Evolutionary conservation across 106 monocot genomes (phyloP).

Genomic region (Ottelia alismoides): DNA sequence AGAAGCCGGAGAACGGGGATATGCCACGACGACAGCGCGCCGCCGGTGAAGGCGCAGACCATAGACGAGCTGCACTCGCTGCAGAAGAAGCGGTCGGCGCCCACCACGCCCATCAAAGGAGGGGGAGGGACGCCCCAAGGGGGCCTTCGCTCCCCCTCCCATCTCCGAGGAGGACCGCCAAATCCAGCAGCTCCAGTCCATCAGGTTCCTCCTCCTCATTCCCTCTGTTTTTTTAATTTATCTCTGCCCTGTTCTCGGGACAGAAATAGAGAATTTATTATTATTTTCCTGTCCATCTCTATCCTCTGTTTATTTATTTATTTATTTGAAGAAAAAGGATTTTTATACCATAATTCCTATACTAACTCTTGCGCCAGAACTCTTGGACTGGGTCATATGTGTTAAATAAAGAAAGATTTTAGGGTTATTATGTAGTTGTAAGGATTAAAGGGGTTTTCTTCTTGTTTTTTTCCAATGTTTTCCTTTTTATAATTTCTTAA

Average conservation of each 20-base stretch:
- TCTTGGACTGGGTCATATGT: too few species aligned
- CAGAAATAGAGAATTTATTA: too few species aligned
- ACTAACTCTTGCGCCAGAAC: too few species aligned
- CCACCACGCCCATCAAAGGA: conserved; percentile 85
- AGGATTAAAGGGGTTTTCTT: too few species aligned
- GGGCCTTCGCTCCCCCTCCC: conserved; percentile 20
- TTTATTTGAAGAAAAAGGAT: too few species aligned
- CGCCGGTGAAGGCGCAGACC: conserved; percentile 88
- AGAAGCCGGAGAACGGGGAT: conserved; percentile 42
- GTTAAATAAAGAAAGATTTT: too few species aligned
- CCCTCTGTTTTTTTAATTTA: not conserved
- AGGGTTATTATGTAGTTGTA: too few species aligned
- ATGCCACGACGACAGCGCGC: conserved; percentile 93
- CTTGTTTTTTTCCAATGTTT: too few species aligned
- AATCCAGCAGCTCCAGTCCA: conserved; percentile 88
- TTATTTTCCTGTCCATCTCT: not conserved
- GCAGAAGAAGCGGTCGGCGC: conserved; percentile 89
- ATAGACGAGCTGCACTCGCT: conserved; percentile 97
- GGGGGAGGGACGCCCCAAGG: not conserved
- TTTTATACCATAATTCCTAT: too few species aligned
- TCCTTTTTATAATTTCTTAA: too few species aligned
- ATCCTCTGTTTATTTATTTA: not conserved
- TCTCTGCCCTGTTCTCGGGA: too few species aligned
- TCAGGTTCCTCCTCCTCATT: conserved; percentile 58
- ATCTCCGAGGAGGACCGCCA: conserved; percentile 80